phyloP scores from a whole-genome alignment of 768 basidiomycete species.

The Mycena galericulata region DNA sequence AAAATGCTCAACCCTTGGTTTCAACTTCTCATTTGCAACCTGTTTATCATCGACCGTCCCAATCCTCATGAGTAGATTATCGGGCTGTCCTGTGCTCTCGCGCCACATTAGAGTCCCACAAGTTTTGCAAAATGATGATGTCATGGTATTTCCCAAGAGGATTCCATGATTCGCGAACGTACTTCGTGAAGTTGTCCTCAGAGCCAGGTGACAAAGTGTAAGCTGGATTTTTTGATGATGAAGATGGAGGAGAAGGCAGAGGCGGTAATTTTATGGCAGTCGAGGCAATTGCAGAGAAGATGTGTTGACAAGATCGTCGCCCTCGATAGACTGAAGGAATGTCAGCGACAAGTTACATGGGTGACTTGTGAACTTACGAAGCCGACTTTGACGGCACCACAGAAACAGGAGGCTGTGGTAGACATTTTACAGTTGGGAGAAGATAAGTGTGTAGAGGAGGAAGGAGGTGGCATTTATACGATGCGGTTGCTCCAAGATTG shows the following conservation, averaged over 20 bases:
- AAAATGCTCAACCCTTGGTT: constrained; percentile 13
- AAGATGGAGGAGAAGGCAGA: constrained; percentile 32
- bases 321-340: too few species aligned
- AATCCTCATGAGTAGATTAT: neutral
- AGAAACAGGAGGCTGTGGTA: too few species aligned
- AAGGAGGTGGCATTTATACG: too few species aligned
- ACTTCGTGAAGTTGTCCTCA: constrained; percentile 12
- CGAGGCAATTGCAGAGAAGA: constrained; percentile 31
- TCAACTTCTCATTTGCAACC: constrained; percentile 19
- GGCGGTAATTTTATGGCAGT: constrained; percentile 30
- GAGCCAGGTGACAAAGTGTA: constrained; percentile 6
- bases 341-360: neutral
- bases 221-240: constrained; percentile 1
- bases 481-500: too few species aligned
- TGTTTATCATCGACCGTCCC: constrained; percentile 21
- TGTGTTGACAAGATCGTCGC: constrained; percentile 15
- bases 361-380: neutral
- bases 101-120: constrained; percentile 28
- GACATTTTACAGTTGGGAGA: too few species aligned
- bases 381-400: too few species aligned
- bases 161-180: neutral
- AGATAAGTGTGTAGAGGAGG: too few species aligned
- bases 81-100: neutral
- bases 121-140: constrained; percentile 20
- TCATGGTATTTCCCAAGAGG: constrained; percentile 5